Base-by-base conservation (phyloP, 208 protist genomes). In the Acanthamoeba polyphaga region DNA sequence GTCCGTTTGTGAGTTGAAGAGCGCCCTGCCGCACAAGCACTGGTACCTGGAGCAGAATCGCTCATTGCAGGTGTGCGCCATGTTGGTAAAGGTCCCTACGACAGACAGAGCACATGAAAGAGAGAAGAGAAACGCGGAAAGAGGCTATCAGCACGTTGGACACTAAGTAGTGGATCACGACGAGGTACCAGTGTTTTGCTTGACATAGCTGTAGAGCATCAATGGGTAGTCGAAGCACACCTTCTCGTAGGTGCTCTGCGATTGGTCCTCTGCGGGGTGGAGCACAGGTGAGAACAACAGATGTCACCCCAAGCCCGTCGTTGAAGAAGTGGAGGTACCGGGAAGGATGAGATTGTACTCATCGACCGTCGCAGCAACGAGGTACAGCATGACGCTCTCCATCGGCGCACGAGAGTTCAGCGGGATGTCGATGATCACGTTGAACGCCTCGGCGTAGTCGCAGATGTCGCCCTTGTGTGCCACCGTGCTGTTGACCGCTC, bases 161-260 rank as follows among this genome's bases (percentile, higher is more conserved):
- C 34, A 34, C 34, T 34, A 34, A 34, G 34, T 34, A 34, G 34
- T 15, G 64, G 64, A 70, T 8, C 64, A 70, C 22, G 64, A 8
- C 64, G 34, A 17, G 15, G 58, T 66, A 68, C 82, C 82, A 0
- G 58, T 24, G 10, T 90, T 43, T 34, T 27, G 27, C 12, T 12
- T 90, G 29, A 43, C n/a, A 29, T 90, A 90, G 29, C 32, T 90
- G 82, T 68, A 90, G 53, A 90, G 82, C 82, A 90, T 90, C n/a
- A 90, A 34, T 27, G 82, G 82, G 51, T 90, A 90, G 34, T 90
- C 82, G n/a, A 90, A 90, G 49, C 82, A 90, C 43, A 90, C 82
- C 82, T 90, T 90, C 82, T 90, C 82, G 58, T 90, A 90, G 82
- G 58, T 90, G 38, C 58, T 64, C 82, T 90, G 22, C 17, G 29